Conservation (phyloP, 2,329 filamentous ascomycete species). For the Stachybotrys echinatus region DNA sequence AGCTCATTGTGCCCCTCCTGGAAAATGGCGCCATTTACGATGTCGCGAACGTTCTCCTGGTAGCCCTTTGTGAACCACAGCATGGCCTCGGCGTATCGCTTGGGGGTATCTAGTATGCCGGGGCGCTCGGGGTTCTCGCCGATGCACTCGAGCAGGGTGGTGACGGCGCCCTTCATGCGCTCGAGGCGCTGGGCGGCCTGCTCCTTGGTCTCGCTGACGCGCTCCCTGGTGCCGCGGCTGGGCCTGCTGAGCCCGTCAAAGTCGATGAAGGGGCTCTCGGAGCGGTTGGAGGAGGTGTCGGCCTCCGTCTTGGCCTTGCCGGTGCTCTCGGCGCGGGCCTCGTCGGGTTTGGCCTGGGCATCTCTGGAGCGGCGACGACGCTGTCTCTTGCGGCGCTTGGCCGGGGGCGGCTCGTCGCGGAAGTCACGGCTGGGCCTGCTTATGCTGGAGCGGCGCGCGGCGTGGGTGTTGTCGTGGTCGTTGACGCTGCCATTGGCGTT, state of each 20-base stretch:
- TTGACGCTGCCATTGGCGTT: background rate
- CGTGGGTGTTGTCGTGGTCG: background rate
- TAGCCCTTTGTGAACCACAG: slow-evolving; percentile 96
- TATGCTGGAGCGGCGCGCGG: background rate
- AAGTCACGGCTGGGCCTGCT: background rate
- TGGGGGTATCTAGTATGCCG: slow-evolving; percentile 64
- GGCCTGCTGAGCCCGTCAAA: slow-evolving; percentile 57
- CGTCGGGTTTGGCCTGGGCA: background rate
- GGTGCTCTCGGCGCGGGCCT: background rate
- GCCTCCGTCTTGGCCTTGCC: background rate
- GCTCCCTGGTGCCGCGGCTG: slow-evolving; percentile 58
- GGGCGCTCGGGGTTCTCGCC: slow-evolving; percentile 64
- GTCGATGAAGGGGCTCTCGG: slow-evolving; percentile 45
- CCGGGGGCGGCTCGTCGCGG: background rate
- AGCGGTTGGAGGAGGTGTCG: slow-evolving; percentile 47
- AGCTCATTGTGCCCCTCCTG: slow-evolving; percentile 96
- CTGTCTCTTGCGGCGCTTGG: background rate
- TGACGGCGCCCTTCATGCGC: slow-evolving; percentile 56
- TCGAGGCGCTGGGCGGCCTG: slow-evolving; percentile 44
- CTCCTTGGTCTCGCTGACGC: slow-evolving; percentile 48
- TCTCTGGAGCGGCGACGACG: background rate
- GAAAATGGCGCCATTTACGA: slow-evolving; percentile 92
- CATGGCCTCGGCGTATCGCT: slow-evolving; percentile 91
- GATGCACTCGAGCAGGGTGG: slow-evolving; percentile 63
- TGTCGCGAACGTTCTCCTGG: slow-evolving; percentile 85